These are phyloP conservation scores for Cenchrus fungigraminus DNA, from an alignment of 176 grass and related monocot genomes.

Conservation along the genomic window DNA sequence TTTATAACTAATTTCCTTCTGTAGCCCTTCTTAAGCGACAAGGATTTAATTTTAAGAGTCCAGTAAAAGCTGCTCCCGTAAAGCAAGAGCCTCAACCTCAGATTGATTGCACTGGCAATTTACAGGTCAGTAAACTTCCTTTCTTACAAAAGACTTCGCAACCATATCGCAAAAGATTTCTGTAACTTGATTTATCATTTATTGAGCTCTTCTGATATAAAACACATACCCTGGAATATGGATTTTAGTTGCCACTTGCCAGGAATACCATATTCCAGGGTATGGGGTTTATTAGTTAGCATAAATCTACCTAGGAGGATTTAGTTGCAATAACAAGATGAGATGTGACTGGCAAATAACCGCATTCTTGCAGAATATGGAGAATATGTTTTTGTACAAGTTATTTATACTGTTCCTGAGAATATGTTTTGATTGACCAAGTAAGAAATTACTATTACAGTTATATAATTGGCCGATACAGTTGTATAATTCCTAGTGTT, in stretches of 20 bases:
- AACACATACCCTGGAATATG: constrained; percentile 13
- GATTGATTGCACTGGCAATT: constrained; percentile 97
- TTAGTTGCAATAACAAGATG: neutral
- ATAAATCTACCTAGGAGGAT: constrained; percentile 19
- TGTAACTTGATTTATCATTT: constrained; percentile 27
- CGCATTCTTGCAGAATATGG: neutral
- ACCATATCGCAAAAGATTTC: neutral
- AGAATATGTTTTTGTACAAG: neutral
- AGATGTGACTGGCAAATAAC: neutral
- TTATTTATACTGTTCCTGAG: neutral
- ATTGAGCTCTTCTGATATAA: constrained; percentile 29
- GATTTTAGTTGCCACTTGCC: too few species aligned
- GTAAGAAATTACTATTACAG: neutral
- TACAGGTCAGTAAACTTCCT: constrained; percentile 63
- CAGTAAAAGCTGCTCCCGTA: constrained; percentile 82
- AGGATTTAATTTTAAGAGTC: constrained; percentile 87
- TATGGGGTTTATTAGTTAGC: neutral
- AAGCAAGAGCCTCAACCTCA: constrained; percentile 94
- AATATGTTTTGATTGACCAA: neutral
- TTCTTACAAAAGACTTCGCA: constrained; percentile 39
- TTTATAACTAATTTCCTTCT: constrained; percentile 34
- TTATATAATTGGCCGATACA: neutral
- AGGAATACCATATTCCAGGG: too few species aligned
- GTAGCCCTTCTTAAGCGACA: constrained; percentile 92
- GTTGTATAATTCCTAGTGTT: neutral